Percentiles rank a stretch among this genome's conserved stretches.
phyloP scores from a whole-genome alignment of 2,329 filamentous ascomycete genomes.

The Fusarium pseudonygamai region DNA sequence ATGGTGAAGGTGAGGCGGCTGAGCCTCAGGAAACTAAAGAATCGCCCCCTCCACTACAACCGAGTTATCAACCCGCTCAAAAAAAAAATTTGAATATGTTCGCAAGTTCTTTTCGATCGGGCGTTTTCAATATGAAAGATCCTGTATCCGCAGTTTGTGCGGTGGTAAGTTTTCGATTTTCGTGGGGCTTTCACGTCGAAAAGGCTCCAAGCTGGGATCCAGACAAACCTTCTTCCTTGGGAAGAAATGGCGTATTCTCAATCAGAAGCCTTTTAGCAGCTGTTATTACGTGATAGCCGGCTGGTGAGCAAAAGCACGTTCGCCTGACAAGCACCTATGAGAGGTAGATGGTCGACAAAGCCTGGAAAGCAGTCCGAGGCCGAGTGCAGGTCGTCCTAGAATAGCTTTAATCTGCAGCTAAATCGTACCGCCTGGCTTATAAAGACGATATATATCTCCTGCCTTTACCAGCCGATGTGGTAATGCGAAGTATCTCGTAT shows the following conservation, averaged over 20 bases:
- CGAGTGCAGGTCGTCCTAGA: conserved; percentile 55
- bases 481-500: conserved; percentile 26
- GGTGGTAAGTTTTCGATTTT: conserved; percentile 12
- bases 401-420: conserved; percentile 46
- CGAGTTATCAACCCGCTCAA: conserved; percentile 47
- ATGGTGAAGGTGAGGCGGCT: conserved; percentile 69
- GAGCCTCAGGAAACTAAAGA: conserved; percentile 61
- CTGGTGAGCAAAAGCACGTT: conserved; percentile 17
- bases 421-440: conserved; percentile 24
- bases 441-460: conserved; percentile 2
- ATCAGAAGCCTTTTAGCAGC: background rate
- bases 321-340: conserved; percentile 16
- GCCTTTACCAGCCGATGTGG: conserved; percentile 13
- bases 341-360: conserved; percentile 33
- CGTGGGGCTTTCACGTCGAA: conserved; percentile 11
- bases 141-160: conserved; percentile 19
- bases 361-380: conserved; percentile 46
- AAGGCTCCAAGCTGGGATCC: background rate
- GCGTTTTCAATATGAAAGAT: conserved; percentile 42
- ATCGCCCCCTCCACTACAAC: conserved; percentile 68
- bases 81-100: conserved; percentile 49
- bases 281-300: background rate
- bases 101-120: conserved; percentile 44
- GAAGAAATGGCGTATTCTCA: background rate
- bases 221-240: background rate